Conservation (phyloP, 352 stramenopile genomes). For the Aphanomyces stellatus region DNA sequence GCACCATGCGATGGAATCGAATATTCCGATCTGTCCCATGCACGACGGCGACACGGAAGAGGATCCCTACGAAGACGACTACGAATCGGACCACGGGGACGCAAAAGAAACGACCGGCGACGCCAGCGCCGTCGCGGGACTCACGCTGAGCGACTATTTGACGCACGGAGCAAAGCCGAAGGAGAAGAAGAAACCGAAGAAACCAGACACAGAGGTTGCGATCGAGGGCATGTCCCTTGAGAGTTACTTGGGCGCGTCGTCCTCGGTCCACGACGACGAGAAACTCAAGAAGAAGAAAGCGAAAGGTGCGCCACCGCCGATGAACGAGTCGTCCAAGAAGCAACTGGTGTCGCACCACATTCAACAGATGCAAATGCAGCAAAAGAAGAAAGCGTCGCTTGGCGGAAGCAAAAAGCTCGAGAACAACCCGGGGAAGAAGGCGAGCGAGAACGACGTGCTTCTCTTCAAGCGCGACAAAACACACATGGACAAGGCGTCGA, state of each 20-base stretch:
- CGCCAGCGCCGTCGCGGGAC: background rate
- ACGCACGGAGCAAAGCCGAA: background rate
- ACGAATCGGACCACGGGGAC: conserved; percentile 7
- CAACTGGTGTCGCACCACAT: background rate
- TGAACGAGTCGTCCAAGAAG: no score
- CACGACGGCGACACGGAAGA: conserved; percentile 11
- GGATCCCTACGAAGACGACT: conserved; percentile 19
- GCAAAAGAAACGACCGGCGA: background rate
- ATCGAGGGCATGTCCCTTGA: conserved; percentile 21
- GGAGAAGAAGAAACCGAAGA: background rate
- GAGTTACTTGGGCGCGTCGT: conserved; percentile 11
- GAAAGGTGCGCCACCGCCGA: no score
- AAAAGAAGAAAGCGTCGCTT: background rate
- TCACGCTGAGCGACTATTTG: conserved; percentile 19
- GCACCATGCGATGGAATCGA: background rate
- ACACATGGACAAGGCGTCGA: conserved; percentile 4
- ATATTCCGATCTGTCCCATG: conserved; percentile 10
- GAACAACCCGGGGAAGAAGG: background rate
- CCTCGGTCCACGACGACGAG: conserved; percentile 4
- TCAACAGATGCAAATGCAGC: background rate
- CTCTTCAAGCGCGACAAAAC: conserved; percentile 5
- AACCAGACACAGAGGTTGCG: background rate
- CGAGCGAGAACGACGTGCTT: background rate
- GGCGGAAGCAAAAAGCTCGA: background rate
- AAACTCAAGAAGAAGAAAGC: conserved; percentile 2